Evolutionary conservation across 345 rosid species (phyloP), one percentile per base, ranked within the genome.

Genomic region (Passiflora organensis): DNA sequence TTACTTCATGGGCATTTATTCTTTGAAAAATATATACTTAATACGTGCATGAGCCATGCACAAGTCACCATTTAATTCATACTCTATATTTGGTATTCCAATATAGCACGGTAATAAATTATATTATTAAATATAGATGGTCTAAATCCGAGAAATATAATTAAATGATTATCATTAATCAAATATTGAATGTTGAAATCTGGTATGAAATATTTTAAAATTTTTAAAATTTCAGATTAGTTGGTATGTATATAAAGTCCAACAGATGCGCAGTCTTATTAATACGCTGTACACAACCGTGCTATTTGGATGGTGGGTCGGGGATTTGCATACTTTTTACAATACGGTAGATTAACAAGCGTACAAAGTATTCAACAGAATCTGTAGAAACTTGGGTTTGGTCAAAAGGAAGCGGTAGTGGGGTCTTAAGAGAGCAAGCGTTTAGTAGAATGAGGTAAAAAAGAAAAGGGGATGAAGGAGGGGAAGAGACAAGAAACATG

Each of bases 31-130:
- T 5, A 10, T 39, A 39, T 39, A 28, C 34, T 28, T 20, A 28
- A 3, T 53, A 55, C 50, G 55, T 66, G 70, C 70, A 66, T 65
- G 67, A 59, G 52, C 64, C 68, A 72, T 62, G 72, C 70, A 66
- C 53, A 34, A 55, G 68, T 56, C 11, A 48, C 25, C 37, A 46
- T 54, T 48, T 46, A 59, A 28, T 47, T 0, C n/a, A 11, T 2
- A 3, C 12, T 4, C n/a, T 39, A 39, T 10, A 39, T 39, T 39
- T 39, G n/a, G 13, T 10, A 39, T 6, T 12, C 6, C 39, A 36
- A 36, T 12, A 5, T 36, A 5, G 12, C 12, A 5, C 39, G 39
- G 6, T 6, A 5, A 36, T 36, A 36, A 12, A 6, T 36, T 12
- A 36, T 12, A 12, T 36, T 36, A 36, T 5, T 5, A 36, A 36